Base-by-base conservation (phyloP, 148 eudicot genomes). In the Arctostaphylos glauca region DNA sequence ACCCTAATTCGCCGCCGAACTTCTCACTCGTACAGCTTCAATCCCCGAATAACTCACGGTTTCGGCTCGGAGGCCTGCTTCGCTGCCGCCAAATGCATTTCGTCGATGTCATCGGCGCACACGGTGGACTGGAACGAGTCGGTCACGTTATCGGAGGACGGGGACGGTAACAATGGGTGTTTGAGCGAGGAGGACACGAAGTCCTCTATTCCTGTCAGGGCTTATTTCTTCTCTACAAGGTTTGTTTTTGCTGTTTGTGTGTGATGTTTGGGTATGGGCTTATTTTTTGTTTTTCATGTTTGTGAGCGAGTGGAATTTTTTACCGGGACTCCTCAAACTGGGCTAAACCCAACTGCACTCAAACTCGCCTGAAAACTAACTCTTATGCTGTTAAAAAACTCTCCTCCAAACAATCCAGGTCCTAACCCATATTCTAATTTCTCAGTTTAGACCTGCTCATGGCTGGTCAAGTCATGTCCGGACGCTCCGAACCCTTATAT, bases 211-310 rank as follows among this genome's bases (percentile, higher is more conserved):
- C 94, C 94, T 81, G 98, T 95, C 82, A 89, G 94, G 81, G 98
- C 98, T 66, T 95, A 86, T 80, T 92, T 95, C 85, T 91, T 92
- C 94, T 95, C 98, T 25, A 95, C 98, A 48, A 94, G 98, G 98
- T 93, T 85, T 64, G 84, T 25, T 68, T 6, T 68, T 9, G 2
- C n/a, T 1, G 3, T 48, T 25, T 18, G 5, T 5, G 43, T 66
- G 25, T 60, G n/a, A 19, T 60, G 31, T 60, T 21, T 21, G n/a
- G 19, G 23, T 10, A 23, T 9, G 23, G 10, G 70, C 70, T 64
- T 25, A 6, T 12, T 2, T n/a, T 25, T 66, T 10, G 71, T 66
- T 66, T 16, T 13, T 9, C 12, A 15, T 66, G 43, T 41, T 66
- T 31, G 71, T 31, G 38, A 31, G 38, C 38, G 38, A 31, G 38